phyloP scores from a whole-genome alignment of 305 asterid species.

The Rubia occidens region DNA sequence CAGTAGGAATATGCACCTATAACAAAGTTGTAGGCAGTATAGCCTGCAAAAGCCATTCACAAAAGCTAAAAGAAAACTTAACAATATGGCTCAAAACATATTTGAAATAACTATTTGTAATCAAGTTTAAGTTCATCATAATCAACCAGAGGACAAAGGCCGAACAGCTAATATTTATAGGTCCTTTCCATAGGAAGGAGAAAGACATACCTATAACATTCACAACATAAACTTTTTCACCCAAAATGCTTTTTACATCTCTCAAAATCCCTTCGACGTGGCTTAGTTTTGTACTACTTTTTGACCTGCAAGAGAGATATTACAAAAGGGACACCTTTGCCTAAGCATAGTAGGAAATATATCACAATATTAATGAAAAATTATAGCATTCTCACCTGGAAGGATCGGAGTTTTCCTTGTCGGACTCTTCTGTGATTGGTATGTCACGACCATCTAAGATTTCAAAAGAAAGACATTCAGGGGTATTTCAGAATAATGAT shows the following conservation, averaged over 20 bases:
- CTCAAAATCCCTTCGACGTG: constrained; percentile 33
- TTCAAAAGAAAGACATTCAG: constrained; percentile 18
- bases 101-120: background rate
- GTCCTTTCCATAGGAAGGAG: constrained; percentile 8
- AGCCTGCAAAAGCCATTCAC: constrained; percentile 47
- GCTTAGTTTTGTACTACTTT: constrained; percentile 14
- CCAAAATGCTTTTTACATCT: constrained; percentile 63
- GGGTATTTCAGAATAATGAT: constrained; percentile 2
- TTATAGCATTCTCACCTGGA: constrained; percentile 29
- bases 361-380: background rate
- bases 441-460: constrained; percentile 33
- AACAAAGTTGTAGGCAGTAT: constrained; percentile 90
- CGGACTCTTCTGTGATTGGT: constrained; percentile 27
- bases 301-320: constrained; percentile 33
- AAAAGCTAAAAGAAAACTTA: background rate
- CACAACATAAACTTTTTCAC: constrained; percentile 71
- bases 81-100: constrained; percentile 2
- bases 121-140: background rate
- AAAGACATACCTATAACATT: constrained; percentile 73
- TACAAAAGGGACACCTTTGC: background rate
- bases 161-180: background rate
- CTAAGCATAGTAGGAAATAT: background rate
- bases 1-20: constrained; percentile 94
- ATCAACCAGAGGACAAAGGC: background rate
- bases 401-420: constrained; percentile 30